Evolutionary conservation across 805 yeast species (phyloP), one percentile per base, ranked within the genome.

Genomic region (Candida chauliodis): DNA sequence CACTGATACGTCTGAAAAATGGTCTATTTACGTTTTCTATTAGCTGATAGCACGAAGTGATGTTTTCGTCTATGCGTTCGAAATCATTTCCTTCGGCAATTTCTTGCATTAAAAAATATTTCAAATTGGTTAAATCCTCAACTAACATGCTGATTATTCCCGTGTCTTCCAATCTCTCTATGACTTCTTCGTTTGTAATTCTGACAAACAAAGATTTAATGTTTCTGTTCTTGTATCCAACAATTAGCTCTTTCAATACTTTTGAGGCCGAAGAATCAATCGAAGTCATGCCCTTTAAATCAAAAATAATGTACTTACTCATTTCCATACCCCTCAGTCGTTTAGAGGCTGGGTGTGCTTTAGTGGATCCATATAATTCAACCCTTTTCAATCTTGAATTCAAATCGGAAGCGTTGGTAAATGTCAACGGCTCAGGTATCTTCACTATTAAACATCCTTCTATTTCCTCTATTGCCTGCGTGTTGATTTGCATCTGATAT

Each of bases 351-450:
- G 74, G 74, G 41, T 68, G 74, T 0, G 71, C 69, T 37, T 52
- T 58, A 2, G 71, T 58, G 1, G 72, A 65, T 7, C 74, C 74
- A 41, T 61, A 66, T 55, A 63, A 49, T 41, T 68, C 74, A 9
- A 68, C 64, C 28, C 74, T 38, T 41, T 58, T 61, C 25, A 68
- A 53, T 26, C 74, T 47, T 11, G 63, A 45, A 33, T 62, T 54
- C 36, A 68, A 50, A 43, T 68, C 73, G 42, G 56, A 61, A 20
- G 67, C 56, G 41, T 68, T 68, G 11, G 71, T 62, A 44, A 68
- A 68, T 3, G 71, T 65, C 30, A 68, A 49, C 8, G 73, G 72
- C 45, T 68, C 73, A 2, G 73, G 73, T 24, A 68, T 65, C 41
- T 59, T 63, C 15, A 68, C 56, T 8, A 67, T 66, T 9, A 68